Evolutionary conservation across 805 yeast species (phyloP).

Genomic region (Candida argentea): DNA sequence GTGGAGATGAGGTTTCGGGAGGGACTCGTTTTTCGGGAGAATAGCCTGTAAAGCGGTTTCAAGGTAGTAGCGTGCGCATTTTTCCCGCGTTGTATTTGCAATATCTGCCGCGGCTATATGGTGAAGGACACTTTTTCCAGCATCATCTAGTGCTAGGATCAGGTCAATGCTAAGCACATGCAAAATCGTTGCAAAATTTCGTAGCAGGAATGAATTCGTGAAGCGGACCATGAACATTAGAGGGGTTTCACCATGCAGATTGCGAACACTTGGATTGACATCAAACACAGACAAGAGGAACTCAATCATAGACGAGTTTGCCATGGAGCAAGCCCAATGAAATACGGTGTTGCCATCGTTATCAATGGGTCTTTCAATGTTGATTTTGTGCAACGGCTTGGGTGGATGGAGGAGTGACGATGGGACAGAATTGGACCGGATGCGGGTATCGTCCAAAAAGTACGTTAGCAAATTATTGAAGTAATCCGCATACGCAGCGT

Average conservation of each 20-base stretch:
- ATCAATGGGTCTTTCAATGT: constrained; percentile 81
- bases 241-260: constrained; percentile 81
- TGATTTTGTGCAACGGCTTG: constrained; percentile 39
- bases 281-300: constrained; percentile 50
- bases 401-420: constrained; percentile 47
- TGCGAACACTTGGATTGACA: constrained; percentile 61
- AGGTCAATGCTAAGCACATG: constrained; percentile 26
- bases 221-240: constrained; percentile 39
- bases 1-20: constrained; percentile 10
- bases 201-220: constrained; percentile 27
- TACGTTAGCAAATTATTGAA: constrained; percentile 38
- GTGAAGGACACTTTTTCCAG: constrained; percentile 33
- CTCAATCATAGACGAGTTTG: constrained; percentile 60
- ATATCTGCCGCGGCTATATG: constrained; percentile 26
- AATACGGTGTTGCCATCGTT: constrained; percentile 88
- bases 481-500: constrained; percentile 24
- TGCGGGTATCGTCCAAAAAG: constrained; percentile 36
- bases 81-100: constrained; percentile 21
- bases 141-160: constrained; percentile 25
- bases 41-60: constrained; percentile 23
- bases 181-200: constrained; percentile 26
- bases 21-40: constrained; percentile 14
- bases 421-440: constrained; percentile 15
- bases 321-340: constrained; percentile 95
- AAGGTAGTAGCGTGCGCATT: constrained; percentile 29